Evolutionary conservation across 805 yeast species (phyloP), one percentile per base, ranked within the genome.

Genomic region (Grigorovia jiainica): DNA sequence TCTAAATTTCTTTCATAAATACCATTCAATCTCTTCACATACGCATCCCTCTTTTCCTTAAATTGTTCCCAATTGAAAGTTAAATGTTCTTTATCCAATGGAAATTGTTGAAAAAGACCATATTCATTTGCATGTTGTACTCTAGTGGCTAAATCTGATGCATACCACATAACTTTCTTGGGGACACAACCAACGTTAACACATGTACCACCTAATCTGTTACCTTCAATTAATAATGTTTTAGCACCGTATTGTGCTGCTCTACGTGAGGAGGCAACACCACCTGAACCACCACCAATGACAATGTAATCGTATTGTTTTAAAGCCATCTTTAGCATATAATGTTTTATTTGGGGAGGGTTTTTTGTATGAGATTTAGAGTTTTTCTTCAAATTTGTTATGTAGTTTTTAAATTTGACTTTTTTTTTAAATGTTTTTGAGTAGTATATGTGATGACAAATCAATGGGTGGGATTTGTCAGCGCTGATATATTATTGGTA

Each of bases 141-240:
- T 57, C 78, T 80, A 48, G 75, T 74, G 16, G 97, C 97, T 61
- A 86, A 65, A 54, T 89, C 96, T 24, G 92, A 79, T 9, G 97
- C 96, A 54, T 89, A 82, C 98, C 98, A 92, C 97, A 92, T 89
- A 36, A 92, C 87, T 63, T 92, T 92, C 72, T 92, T 92, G 38
- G 99, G 99, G 38, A 92, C 98, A 72, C 99, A 92, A 17, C 99
- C 99, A 35, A 90, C 97, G 61, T 92, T 92, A 47, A 92, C 99
- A 74, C 99, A 92, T 34, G 98, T 92, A 23, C 99, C 99, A 45
- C 98, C 98, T 65, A 92, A 73, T 49, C 71, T 80, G 41, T 78
- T 76, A 33, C 85, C 77, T 64, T 92, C 98, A 41, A 92, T 72
- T 17, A 92, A 58, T 41, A 89, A 68, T 1, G 92, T 81, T 52